Conservation (phyloP, 352 stramenopile species). For the Pythium dissotocum region DNA sequence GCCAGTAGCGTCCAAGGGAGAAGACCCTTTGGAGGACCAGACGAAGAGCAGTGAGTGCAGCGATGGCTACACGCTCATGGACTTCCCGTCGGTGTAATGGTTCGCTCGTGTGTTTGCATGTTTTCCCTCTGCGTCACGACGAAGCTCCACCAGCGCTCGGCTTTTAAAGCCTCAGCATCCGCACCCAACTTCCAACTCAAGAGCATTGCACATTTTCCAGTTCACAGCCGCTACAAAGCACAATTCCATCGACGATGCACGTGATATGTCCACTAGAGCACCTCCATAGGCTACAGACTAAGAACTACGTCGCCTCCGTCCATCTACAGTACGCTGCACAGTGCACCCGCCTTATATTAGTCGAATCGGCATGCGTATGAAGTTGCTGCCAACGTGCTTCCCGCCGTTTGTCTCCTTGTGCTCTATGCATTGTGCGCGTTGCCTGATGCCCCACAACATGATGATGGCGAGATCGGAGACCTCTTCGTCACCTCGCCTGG, state of each 20-base stretch:
- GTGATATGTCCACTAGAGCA: not conserved
- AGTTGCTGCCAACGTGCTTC: not conserved
- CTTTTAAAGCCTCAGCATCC: not conserved
- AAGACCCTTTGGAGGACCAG: conserved; percentile 51
- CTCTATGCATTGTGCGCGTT: not conserved
- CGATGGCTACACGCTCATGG: conserved; percentile 75
- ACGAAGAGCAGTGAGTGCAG: conserved; percentile 83
- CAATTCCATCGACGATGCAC: too few relatives aligned
- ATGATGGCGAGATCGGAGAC: conserved; percentile 1
- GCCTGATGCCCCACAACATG: not conserved
- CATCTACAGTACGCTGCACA: too few relatives aligned
- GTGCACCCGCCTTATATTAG: not conserved
- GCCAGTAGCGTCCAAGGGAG: conserved; percentile 9
- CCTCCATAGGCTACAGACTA: not conserved
- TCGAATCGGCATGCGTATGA: too few relatives aligned
- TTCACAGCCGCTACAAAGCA: not conserved
- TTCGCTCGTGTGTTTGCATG: conserved; percentile 18
- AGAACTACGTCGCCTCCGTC: too few relatives aligned
- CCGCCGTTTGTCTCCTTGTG: not conserved
- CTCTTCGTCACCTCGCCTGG: conserved; percentile 3
- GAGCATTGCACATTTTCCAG: not conserved
- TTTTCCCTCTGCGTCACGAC: conserved; percentile 2
- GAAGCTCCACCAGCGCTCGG: not conserved
- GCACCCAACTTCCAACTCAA: not conserved
- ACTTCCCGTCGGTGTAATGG: conserved; percentile 61